Evolutionary conservation across 2,329 filamentous ascomycete species (phyloP), one percentile per base, ranked within the genome.

Genomic region (Allantophomopsis lycopodina): DNA sequence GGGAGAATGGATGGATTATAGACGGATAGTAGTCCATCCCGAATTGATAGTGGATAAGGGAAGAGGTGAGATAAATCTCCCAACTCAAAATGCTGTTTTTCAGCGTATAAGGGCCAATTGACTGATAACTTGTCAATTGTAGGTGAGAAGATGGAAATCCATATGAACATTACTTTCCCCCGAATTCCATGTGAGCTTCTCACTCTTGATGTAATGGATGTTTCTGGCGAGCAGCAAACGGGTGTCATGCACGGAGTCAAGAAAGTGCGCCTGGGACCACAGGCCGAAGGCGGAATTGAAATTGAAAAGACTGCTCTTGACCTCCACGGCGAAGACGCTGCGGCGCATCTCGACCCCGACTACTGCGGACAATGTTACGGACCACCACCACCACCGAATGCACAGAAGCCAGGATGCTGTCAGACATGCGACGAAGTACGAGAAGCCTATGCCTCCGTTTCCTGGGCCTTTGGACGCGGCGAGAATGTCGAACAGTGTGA

Each of bases 131-230:
- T n/a, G 28, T 28, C 32, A 36, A 39, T 40, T 47, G 56, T 50
- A 86, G 83, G 86, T 60, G 88, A 98, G 69, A 86, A 89, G 61
- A 96, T 98, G 89, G 91, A 96, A 60, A 98, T 98, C 48, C 87
- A 94, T 60, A 74, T 98, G 62, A 98, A 98, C 66, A 79, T 98
- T 44, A 91, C 86, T 36, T 98, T 98, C 59, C 91, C 91, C 8
- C 79, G 79, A 46, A 74, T 98, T 50, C 91, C 91, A 8, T 98
- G 91, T 65, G 89, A 96, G 61, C 76, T 98, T 38, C 69, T 96
- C 48, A 95, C 91, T 11, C 79, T 98, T 52, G 91, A 98, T 59
- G 89, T 98, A 41, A 98, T 98, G 91, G 91, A 98, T 63, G 89
- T 96, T 18, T 94, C 87, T 16, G 91, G 91, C 46, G 91, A 98